Evolutionary conservation across 352 stramenopile genomes (phyloP).

Genomic region (Phytophthora chlamydospora): DNA sequence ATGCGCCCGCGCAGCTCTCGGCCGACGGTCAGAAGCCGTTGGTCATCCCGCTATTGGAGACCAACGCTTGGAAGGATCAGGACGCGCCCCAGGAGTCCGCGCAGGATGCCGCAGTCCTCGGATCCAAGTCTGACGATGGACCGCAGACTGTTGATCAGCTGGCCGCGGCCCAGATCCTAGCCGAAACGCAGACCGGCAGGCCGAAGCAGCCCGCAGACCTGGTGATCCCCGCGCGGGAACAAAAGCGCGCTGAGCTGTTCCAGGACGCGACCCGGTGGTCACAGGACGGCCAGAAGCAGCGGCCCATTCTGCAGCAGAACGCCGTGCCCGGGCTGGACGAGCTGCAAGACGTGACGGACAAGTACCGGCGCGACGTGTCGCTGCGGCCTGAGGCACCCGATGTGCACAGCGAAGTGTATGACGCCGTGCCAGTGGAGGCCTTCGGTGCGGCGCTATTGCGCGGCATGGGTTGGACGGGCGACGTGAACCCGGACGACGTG

Average conservation of each 20-base stretch:
- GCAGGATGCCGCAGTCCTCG: too few species aligned
- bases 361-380: constrained; percentile 86
- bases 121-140: not conserved
- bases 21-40: constrained; percentile 44
- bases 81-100: too few species aligned
- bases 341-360: constrained; percentile 76
- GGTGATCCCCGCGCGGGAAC: constrained; percentile 50
- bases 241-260: constrained; percentile 51
- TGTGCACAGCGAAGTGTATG: constrained; percentile 87
- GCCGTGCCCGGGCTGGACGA: constrained; percentile 68
- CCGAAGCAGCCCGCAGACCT: constrained; percentile 27
- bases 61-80: constrained; percentile 53
- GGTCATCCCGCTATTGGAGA: constrained; percentile 75
- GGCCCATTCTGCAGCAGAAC: constrained; percentile 80
- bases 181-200: constrained; percentile 30
- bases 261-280: constrained; percentile 3
- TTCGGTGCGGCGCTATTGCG: constrained; percentile 96
- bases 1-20: constrained; percentile 33
- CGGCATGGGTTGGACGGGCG: constrained; percentile 97
- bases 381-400: constrained; percentile 81
- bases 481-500: constrained; percentile 50
- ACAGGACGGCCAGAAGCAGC: constrained; percentile 27
- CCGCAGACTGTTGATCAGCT: constrained; percentile 41
- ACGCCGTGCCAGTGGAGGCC: constrained; percentile 91
- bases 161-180: constrained; percentile 49